phyloP scores from a whole-genome alignment of 2,329 filamentous ascomycete species.

The Penicillium sp. region DNA sequence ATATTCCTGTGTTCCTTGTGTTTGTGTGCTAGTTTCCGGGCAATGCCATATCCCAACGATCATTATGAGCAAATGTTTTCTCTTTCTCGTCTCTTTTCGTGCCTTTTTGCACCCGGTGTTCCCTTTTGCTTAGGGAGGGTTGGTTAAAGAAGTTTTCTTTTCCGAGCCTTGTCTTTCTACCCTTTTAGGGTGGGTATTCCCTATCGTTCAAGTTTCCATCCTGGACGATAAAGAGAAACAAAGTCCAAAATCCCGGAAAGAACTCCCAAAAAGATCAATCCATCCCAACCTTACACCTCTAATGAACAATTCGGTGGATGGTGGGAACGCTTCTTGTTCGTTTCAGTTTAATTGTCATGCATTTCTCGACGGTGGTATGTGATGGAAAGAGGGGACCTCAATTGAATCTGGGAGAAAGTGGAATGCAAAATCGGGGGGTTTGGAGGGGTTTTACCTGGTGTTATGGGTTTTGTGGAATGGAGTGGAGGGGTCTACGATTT shows the following conservation, averaged over 20 bases:
- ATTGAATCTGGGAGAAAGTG: background rate
- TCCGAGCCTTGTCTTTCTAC: background rate
- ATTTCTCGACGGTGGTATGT: slow-evolving; percentile 41
- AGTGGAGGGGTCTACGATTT: slow-evolving; percentile 19
- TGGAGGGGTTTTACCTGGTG: background rate
- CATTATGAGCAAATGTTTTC: slow-evolving; percentile 39
- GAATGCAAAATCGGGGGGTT: background rate
- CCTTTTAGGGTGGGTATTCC: no score
- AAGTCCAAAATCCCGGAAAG: background rate
- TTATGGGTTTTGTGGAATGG: background rate
- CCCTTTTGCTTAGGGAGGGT: slow-evolving; percentile 20
- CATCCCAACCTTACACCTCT: background rate
- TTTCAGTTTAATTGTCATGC: slow-evolving; percentile 27
- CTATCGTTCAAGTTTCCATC: no score
- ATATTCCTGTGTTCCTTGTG: slow-evolving; percentile 24
- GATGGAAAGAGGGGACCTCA: background rate
- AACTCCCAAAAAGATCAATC: background rate
- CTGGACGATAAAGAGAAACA: background rate
- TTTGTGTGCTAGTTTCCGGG: slow-evolving; percentile 31
- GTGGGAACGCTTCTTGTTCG: background rate
- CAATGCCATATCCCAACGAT: slow-evolving; percentile 42
- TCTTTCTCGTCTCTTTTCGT: slow-evolving; percentile 17
- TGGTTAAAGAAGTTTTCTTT: background rate
- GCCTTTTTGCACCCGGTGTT: slow-evolving; percentile 41
- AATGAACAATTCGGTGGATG: background rate